Evolutionary conservation across 2,329 filamentous ascomycete genomes (phyloP), one percentile per base, ranked within the genome.

Genomic region (Pestalotiopsis sp.): DNA sequence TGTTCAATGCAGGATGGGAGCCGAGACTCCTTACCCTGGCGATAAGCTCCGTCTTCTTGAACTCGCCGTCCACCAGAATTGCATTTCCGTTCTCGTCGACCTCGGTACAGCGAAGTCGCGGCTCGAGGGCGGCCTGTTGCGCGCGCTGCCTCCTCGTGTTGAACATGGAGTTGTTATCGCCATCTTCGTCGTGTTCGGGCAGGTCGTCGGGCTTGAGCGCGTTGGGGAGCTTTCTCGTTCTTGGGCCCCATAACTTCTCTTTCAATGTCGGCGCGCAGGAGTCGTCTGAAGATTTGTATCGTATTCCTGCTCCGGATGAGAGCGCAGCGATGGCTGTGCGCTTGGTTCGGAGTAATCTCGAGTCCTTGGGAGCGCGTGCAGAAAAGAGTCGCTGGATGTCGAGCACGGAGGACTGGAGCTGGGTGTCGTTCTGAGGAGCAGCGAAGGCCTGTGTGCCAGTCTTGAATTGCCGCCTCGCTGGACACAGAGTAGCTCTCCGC

Each of bases 31-130:
- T 58, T 13, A 94, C 93, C 86, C 96, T 98, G 65, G 94, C 94
- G 79, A 98, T 98, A 60, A 99, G 85, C 82, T 99, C 96, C 75
- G 90, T 96, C 85, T 99, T 99, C 82, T 96, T 97, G 81, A 98
- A 98, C 79, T 98, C 96, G 68, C 94, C 94, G 77, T 97, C 97
- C 22, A 97, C 92, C 68, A 98, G 84, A 22, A 95, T 97, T 30
- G 98, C 94, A 74, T 97, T 92, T 55, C 96, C 96, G 75, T 93
- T 89, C 78, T 94, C 94, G 75, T 98, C 94, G 68, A 98, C 93
- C 79, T 99, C 96, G 1, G 96, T 99, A 77, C 96, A 99, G 66
- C 96, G 88, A 72, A 99, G 84, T 68, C 94, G 91, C 38, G 94
- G 88, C 78, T 98, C 94, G 67, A 95, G 91, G 30, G 92, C 90